Base-by-base conservation (phyloP, 176 grass and related monocot species). In the Avena sativa region DNA sequence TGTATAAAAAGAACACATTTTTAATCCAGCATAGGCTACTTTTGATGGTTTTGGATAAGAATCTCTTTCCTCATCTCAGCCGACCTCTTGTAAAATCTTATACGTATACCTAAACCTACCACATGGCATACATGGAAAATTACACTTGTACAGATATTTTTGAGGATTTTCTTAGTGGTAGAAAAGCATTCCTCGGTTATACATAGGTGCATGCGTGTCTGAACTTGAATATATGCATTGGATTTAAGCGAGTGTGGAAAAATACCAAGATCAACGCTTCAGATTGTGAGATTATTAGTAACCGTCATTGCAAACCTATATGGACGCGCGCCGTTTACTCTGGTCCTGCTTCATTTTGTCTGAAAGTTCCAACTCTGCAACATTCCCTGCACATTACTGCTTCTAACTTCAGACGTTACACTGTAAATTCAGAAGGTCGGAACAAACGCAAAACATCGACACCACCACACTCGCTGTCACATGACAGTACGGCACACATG, bases 381-480 rank as follows among this genome's bases (percentile, higher is more conserved):
- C 63, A 78, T 71, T 34, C 16, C n/a, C 16, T 79, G 30, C 82
- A 80, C 61, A 65, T 13, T 50, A 50, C 30, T 19, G 49, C 17
- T 26, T 34, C 28, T 81, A 72, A 65, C 74, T 25, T 79, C 53
- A 71, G 21, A 34, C 9, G 48, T 71, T 32, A 46, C 1, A 78
- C 10, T 69, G 53, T 47, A 64, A 60, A 52, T 51, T 52, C 66
- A 80, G 7, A 76, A 50, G 83, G 48, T 58, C 21, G 32, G 40
- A 87, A 32, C 9, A 56, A 74, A 58, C 51, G 51, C 16, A 65
- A 74, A 66, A 79, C 73, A 64, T 72, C 34, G 78, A 72, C 80
- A 66, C 80, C 71, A 52, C 25, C 14, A 40, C 71, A 79, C 50
- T 50, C 23, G 23, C 76, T 62, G 60, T 70, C 61, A 82, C 78